Conservation (phyloP, 441 rosid species). For the Francoa sonchifolia region DNA sequence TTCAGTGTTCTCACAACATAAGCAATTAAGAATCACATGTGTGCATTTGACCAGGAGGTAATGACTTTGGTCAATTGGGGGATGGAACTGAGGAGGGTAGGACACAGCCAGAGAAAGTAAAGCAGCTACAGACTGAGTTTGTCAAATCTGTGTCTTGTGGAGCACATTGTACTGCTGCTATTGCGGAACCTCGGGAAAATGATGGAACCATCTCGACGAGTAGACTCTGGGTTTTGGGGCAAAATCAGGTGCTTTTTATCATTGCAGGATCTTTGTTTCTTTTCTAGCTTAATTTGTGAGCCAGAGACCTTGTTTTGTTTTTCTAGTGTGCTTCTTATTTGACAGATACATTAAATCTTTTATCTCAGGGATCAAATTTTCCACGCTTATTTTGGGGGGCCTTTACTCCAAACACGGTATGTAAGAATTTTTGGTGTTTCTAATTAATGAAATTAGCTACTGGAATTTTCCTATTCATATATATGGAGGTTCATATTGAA, state of each 20-base stretch:
- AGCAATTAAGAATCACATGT: conserved; percentile 2
- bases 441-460: too few species aligned
- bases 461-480: too few species aligned
- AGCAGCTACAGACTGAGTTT: conserved; percentile 64
- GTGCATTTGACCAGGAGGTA: conserved; percentile 42
- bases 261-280: neutral
- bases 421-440: conserved; percentile 6
- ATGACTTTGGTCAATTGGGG: conserved; percentile 92
- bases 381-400: conserved; percentile 92
- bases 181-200: conserved; percentile 68
- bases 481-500: too few species aligned
- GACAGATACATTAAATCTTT: conserved; percentile 1
- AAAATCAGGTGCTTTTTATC: conserved; percentile 63
- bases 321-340: neutral
- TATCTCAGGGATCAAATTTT: conserved; percentile 63
- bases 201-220: conserved; percentile 52
- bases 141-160: conserved; percentile 89
- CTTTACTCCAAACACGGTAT: conserved; percentile 55
- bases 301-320: neutral
- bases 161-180: conserved; percentile 83
- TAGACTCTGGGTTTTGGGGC: conserved; percentile 99
- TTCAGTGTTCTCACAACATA: neutral
- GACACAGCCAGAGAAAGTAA: conserved; percentile 68
- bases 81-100: conserved; percentile 85
- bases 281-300: too few species aligned